These are phyloP conservation scores for Podila epigama DNA, from an alignment of 192 early-diverging fungal species.

Conservation along the genomic window DNA sequence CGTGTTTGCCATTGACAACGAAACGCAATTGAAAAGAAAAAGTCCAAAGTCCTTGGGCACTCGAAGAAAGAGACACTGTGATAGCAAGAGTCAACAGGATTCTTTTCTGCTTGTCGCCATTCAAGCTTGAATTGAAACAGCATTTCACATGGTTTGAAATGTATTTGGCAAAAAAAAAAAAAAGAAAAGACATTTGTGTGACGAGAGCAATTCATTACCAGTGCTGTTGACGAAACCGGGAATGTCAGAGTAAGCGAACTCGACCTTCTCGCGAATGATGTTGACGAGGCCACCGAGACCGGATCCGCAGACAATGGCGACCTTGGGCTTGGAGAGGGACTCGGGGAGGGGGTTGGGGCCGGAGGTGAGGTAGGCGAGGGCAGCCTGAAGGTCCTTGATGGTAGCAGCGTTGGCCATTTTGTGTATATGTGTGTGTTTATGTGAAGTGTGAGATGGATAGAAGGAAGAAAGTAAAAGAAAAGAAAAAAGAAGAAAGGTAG, in stretches of 20 bases:
- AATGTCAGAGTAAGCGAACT: constrained; percentile 80
- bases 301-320: constrained; percentile 86
- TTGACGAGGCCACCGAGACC: constrained; percentile 85
- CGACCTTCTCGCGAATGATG: constrained; percentile 62
- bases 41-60: background rate
- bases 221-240: constrained; percentile 86
- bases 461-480: background rate
- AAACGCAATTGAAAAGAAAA: background rate
- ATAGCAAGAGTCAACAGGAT: too few species aligned
- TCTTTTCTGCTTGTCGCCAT: too few species aligned
- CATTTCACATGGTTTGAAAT: too few species aligned
- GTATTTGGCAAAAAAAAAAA: background rate
- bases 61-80: too few species aligned
- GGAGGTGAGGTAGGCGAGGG: constrained; percentile 34
- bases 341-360: constrained; percentile 38
- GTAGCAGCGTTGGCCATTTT: constrained; percentile 45
- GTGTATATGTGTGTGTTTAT: background rate
- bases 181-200: background rate
- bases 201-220: constrained; percentile 49
- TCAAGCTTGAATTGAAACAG: too few species aligned
- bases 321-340: constrained; percentile 55
- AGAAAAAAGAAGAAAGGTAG: background rate
- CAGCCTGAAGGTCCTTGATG: constrained; percentile 36
- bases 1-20: too few species aligned
- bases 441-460: background rate